Evolutionary conservation across 768 basidiomycete species (phyloP), one percentile per base, ranked within the genome.

Genomic region (Suillus lakei): DNA sequence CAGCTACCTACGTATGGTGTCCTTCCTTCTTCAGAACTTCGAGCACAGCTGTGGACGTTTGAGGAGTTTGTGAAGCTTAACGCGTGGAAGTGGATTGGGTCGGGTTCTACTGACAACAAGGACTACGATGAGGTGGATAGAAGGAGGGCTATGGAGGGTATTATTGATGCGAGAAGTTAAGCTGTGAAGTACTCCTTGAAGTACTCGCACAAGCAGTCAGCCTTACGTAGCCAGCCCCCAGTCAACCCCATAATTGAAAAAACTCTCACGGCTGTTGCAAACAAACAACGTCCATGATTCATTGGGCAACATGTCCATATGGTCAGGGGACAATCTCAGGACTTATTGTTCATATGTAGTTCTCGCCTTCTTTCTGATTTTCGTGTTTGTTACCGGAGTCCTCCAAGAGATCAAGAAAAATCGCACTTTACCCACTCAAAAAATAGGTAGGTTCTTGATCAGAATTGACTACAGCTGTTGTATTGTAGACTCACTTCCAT

Each of bases 1-100:
- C 84, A 0, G 83, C 92, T 66, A 89, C 91, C 3, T 98, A 98
- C 72, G 82, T 95, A 28, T 97, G 88, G 84, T 75, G 74, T n/a
- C 32, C 77, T 78, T 4, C 73, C 77, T 0, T 28, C 85, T 8
- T 68, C 70, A 0, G 66, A 75, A 8, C 79, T 98, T 9, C 80
- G 85, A 30, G 80, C 86, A 0, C 80, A 82, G 36, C 77, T 92
- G 5, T 99, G 96, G 96, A 84, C 88, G 0, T 96, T 91, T 71
- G 86, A 88, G n/a, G 85, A 88, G 4, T 98, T 98, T 71, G 83
- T 97, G 36, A 77, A 79, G 71, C 85, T 91, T 36, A 91, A 88
- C 68, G 89, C 92, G 2, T 87, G 86, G 83, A 90, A 90, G 64
- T 96, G 95, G 95, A 83, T 91, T 44, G 87, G 86, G 0, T 67